Base-by-base conservation (phyloP, 371 early-diverging fungal species). In the Rhizomucor miehei region DNA sequence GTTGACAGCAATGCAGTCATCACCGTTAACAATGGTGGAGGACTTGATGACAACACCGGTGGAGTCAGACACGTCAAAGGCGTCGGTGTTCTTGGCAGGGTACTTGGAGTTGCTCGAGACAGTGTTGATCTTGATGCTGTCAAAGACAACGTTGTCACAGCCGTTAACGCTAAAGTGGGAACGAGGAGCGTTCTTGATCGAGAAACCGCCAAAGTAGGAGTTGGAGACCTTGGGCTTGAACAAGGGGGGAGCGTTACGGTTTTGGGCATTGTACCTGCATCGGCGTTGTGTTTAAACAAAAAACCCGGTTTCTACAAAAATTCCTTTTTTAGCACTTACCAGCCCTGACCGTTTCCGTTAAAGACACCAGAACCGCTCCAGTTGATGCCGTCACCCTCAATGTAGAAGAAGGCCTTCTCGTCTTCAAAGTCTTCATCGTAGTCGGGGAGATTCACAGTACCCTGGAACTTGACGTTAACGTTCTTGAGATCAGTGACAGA, bases 1-100 rank as follows among this genome's bases (percentile, higher is more conserved):
- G 34, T 71, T 67, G 20, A 71, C 60, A 20, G 71, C 71, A 11
- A 52, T 47, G 52, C 71, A 71, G 13, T 71, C 68, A 49, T 67
- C 71, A 17, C 68, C 68, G 11, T 65, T 53, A 8, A 57, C 51
- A 37, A 71, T 44, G 34, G 49, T 40, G 11, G 60, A 62, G 12
- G 51, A 13, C 35, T 51, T 57, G 21, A 67, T 62, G 29, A 62
- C 51, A 23, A 67, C 56, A 34, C 55, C 59, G 14, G 51, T 44
- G 17, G 67, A 62, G 16, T 55, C 49, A 17, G 67, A 67, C 16
- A 67, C 64, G 44, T 71, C 71, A 19, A 71, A 62, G 10, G 62
- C 71, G 37, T 71, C 71, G 1, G 71, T 71, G 37, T 71, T 71
- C 29, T 67, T 60, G 21, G 70, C 58, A 47, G 58, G 56, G 16